Conservation (phyloP, 257 asterid genomes). For the Salvia rosmarinus region DNA sequence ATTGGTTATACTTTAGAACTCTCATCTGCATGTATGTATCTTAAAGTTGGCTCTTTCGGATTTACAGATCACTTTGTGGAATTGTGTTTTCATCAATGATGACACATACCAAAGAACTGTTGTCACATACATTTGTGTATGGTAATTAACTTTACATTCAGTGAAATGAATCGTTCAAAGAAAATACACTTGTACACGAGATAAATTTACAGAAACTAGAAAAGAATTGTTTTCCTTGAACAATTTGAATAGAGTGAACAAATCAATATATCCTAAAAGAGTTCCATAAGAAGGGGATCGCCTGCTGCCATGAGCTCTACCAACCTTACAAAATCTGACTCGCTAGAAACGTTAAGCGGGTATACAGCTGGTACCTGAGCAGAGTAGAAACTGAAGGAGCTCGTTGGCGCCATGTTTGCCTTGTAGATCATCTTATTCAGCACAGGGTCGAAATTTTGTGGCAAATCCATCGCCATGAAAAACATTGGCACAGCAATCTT, state of each 20-base stretch:
- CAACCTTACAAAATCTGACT: constrained; percentile 34
- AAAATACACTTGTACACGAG: not conserved
- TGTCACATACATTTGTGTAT: not conserved
- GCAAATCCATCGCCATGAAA: constrained; percentile 52
- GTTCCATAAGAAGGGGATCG: constrained; percentile 42
- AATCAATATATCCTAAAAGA: constrained; percentile 21
- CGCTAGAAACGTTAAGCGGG: constrained; percentile 33
- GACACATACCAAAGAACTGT: no score
- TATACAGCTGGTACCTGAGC: constrained; percentile 38
- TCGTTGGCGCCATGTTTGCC: not conserved
- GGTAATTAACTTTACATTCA: not conserved
- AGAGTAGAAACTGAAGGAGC: constrained; percentile 30
- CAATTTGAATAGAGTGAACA: not conserved
- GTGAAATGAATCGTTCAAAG: not conserved
- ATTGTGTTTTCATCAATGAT: constrained; percentile 8
- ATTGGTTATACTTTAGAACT: not conserved
- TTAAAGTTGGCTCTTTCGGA: not conserved
- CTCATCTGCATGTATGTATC: not conserved
- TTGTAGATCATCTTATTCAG: constrained; percentile 39
- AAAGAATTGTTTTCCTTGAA: not conserved
- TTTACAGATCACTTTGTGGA: not conserved
- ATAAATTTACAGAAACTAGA: not conserved
- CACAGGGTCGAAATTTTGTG: constrained; percentile 48
- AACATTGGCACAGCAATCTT: constrained; percentile 52
- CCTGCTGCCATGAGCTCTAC: constrained; percentile 40